A percentile compares a stretch with the other conserved stretches of the same genome.
These are phyloP conservation scores for Marasmius fiardii DNA, from an alignment of 1,284 basidiomycete species.

Conservation along the genomic window DNA sequence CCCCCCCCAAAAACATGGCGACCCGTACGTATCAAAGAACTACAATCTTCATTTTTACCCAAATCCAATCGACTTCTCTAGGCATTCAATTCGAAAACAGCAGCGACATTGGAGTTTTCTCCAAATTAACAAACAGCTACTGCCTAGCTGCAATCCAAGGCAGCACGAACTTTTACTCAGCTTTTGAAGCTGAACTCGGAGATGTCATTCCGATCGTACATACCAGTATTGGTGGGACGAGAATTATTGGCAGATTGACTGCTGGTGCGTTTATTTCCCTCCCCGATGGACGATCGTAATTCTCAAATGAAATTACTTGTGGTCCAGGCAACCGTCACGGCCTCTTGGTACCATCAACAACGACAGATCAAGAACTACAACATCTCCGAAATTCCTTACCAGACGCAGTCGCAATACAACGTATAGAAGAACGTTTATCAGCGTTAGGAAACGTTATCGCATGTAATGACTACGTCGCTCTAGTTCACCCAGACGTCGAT, in stretches of 20 bases:
- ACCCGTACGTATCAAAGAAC: constrained; percentile 13
- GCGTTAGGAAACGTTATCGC: constrained; percentile 98
- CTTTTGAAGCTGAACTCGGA: constrained; percentile 92
- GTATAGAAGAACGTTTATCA: constrained; percentile 94
- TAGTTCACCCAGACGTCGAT: constrained; percentile 97
- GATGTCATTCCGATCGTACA: constrained; percentile 97
- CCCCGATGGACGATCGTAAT: background rate
- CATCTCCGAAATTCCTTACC: constrained; percentile 97
- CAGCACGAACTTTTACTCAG: constrained; percentile 97
- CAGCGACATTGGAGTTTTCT: constrained; percentile 93
- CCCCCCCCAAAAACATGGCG: constrained; percentile 6
- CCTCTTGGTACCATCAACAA: constrained; percentile 91
- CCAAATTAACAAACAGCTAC: constrained; percentile 96
- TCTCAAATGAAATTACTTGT: background rate
- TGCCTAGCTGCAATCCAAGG: constrained; percentile 92
- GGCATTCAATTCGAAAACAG: constrained; percentile 96
- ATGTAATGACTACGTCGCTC: constrained; percentile 96
- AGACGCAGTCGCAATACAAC: constrained; percentile 88
- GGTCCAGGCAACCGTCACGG: constrained; percentile 86
- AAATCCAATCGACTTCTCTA: constrained; percentile 26
- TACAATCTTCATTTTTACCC: too few species aligned
- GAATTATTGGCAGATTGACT: constrained; percentile 91
- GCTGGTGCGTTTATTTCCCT: constrained; percentile 57
- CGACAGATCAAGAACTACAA: constrained; percentile 98
- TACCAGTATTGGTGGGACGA: constrained; percentile 93